phyloP scores from a whole-genome alignment of 2,329 filamentous ascomycete genomes.

The Rhynchosporium graminicola region DNA sequence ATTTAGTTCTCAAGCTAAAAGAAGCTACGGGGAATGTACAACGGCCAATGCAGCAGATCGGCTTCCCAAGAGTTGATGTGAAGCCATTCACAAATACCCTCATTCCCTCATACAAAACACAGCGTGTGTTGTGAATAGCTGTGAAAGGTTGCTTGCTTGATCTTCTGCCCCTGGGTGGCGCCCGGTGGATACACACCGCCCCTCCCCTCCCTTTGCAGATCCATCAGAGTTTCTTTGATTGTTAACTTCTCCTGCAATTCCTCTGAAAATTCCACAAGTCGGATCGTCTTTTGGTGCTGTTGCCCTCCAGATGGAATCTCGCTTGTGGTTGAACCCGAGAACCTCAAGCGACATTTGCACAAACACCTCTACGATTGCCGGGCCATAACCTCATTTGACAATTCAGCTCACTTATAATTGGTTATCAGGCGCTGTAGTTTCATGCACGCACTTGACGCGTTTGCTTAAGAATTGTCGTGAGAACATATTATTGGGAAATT shows the following conservation, averaged over 20 bases:
- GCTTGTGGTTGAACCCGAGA: slow-evolving; percentile 21
- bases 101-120: slow-evolving; percentile 24
- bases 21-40: slow-evolving; percentile 21
- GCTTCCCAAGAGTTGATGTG: slow-evolving; percentile 13
- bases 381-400: slow-evolving; percentile 14
- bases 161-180: not conserved
- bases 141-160: slow-evolving; percentile 25
- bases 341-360: slow-evolving; percentile 9
- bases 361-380: slow-evolving; percentile 19
- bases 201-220: slow-evolving; percentile 27
- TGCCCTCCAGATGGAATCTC: slow-evolving; percentile 28
- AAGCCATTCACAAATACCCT: slow-evolving; percentile 26
- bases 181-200: slow-evolving; percentile 28
- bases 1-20: slow-evolving; percentile 24
- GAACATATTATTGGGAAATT: slow-evolving; percentile 3
- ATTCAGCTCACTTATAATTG: slow-evolving; percentile 23
- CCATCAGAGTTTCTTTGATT: slow-evolving; percentile 20
- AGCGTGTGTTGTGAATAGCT: slow-evolving; percentile 16
- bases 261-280: slow-evolving; percentile 19
- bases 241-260: slow-evolving; percentile 9
- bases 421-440: slow-evolving; percentile 9
- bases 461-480: slow-evolving; percentile 15
- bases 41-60: slow-evolving; percentile 13
- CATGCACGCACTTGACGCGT: slow-evolving; percentile 30
- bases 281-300: slow-evolving; percentile 30